Evolutionary conservation across 2,329 filamentous ascomycete genomes (phyloP).

Genomic region (Calonectria fujianensis): DNA sequence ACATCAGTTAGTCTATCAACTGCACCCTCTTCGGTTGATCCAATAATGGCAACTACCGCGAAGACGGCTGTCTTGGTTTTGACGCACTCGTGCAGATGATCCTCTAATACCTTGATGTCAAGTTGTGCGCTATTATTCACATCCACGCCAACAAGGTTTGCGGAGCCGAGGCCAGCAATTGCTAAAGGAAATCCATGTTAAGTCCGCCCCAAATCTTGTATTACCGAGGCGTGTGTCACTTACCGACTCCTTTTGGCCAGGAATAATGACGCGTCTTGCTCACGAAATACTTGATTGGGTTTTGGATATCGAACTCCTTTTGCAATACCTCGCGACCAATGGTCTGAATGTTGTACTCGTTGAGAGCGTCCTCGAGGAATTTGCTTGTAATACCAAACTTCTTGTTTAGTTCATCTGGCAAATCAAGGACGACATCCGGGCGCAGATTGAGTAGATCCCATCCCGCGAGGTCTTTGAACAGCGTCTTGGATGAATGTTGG

Average conservation of each 20-base stretch:
- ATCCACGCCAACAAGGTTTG: constrained; percentile 62
- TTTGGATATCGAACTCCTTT: constrained; percentile 55
- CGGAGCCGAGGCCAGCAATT: constrained; percentile 66
- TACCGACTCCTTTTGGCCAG: constrained; percentile 69
- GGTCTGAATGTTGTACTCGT: constrained; percentile 61
- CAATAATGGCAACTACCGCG: constrained; percentile 67
- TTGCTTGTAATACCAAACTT: constrained; percentile 63
- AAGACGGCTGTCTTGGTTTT: constrained; percentile 60
- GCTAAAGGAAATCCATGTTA: constrained; percentile 53
- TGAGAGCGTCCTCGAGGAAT: constrained; percentile 56
- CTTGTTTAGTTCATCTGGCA: constrained; percentile 61
- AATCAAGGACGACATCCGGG: constrained; percentile 61
- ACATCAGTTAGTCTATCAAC: constrained; percentile 64
- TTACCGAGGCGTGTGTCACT: constrained; percentile 36
- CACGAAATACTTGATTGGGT: constrained; percentile 61
- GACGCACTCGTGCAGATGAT: constrained; percentile 57
- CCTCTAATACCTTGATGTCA: constrained; percentile 58
- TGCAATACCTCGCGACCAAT: constrained; percentile 63
- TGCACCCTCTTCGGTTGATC: constrained; percentile 69
- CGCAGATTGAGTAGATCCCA: constrained; percentile 69
- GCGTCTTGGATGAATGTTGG: constrained; percentile 56
- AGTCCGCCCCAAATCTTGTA: not conserved
- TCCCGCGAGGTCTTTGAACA: constrained; percentile 60
- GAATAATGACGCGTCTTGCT: constrained; percentile 68
- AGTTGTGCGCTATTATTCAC: constrained; percentile 64